phyloP scores from a whole-genome alignment of 2,329 filamentous ascomycete species.

The Raffaelea ambrosiae region DNA sequence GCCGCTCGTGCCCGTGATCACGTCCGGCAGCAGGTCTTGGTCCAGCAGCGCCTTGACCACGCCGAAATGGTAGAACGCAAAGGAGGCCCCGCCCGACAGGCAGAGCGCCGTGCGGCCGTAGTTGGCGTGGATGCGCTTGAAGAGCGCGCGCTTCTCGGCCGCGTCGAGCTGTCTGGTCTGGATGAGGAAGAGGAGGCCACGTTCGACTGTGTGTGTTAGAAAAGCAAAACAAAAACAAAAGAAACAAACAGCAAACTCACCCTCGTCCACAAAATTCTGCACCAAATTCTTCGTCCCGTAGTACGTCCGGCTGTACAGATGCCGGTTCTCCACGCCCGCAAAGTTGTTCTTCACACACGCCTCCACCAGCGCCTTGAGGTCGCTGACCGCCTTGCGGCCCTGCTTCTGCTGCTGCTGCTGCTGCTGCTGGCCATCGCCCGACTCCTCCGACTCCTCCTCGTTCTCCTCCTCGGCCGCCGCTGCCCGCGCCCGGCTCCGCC shows the following conservation, averaged over 20 bases:
- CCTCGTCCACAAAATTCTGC: slow-evolving; percentile 82
- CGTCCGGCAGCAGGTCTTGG: slow-evolving; percentile 75
- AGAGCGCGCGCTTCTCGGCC: slow-evolving; percentile 71
- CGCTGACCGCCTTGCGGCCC: slow-evolving; percentile 31
- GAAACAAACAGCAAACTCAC: slow-evolving; percentile 24
- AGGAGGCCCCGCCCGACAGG: slow-evolving; percentile 84
- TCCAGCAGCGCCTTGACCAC: slow-evolving; percentile 86
- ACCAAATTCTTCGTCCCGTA: slow-evolving; percentile 94
- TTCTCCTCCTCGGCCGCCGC: slow-evolving; percentile 34
- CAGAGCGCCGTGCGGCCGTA: slow-evolving; percentile 89
- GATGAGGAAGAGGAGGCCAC: slow-evolving; percentile 57
- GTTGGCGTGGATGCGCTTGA: slow-evolving; percentile 84
- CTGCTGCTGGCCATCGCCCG: slow-evolving; percentile 18
- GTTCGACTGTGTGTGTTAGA: slow-evolving; percentile 45
- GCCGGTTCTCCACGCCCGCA: slow-evolving; percentile 84
- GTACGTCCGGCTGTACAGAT: slow-evolving; percentile 95
- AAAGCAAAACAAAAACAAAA: background rate
- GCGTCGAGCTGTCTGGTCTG: slow-evolving; percentile 56
- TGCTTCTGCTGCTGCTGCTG: too few relatives aligned
- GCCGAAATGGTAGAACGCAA: slow-evolving; percentile 95
- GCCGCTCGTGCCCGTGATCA: slow-evolving; percentile 94
- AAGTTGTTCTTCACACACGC: slow-evolving; percentile 98
- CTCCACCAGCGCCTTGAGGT: slow-evolving; percentile 70
- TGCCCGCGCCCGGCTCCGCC: slow-evolving; percentile 50
- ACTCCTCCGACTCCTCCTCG: background rate